Conservation (phyloP, 192 early-diverging fungal genomes). For the Backusella tarrabulga region DNA sequence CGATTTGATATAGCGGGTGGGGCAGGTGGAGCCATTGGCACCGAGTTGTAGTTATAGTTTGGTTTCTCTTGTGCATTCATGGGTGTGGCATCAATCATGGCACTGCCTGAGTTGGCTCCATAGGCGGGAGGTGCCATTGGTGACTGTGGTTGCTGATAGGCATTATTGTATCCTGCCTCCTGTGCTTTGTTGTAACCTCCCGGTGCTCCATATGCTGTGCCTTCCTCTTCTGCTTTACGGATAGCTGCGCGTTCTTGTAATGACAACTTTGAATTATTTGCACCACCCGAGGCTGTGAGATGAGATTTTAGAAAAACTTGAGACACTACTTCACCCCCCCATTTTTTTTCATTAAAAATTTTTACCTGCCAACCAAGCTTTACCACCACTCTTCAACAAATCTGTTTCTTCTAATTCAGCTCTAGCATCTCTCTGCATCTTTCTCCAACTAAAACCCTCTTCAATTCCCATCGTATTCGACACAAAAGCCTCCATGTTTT, state of each 20-base stretch:
- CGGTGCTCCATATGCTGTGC: background rate
- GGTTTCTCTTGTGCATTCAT: background rate
- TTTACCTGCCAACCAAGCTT: slow-evolving; percentile 36
- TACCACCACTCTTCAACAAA: slow-evolving; percentile 32
- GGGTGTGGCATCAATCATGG: background rate
- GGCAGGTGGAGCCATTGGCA: background rate
- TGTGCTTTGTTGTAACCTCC: background rate
- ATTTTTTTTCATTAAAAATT: background rate
- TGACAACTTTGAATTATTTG: slow-evolving; percentile 23
- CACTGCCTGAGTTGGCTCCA: background rate
- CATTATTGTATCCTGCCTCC: background rate
- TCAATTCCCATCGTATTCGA: slow-evolving; percentile 25
- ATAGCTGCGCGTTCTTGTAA: slow-evolving; percentile 27
- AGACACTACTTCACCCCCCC: background rate
- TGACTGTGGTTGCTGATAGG: background rate
- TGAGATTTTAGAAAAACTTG: background rate
- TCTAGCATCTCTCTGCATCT: slow-evolving; percentile 21
- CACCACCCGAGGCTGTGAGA: slow-evolving; percentile 20
- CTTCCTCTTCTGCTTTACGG: slow-evolving; percentile 23
- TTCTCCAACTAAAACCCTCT: slow-evolving; percentile 27
- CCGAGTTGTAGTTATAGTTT: background rate
- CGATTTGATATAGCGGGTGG: slow-evolving; percentile 13
- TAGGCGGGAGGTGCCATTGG: slow-evolving; percentile 10
- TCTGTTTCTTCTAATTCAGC: slow-evolving; percentile 29
- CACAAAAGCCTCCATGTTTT: slow-evolving; percentile 24